Base-by-base conservation (phyloP, 2,329 filamentous ascomycete genomes). In the Bimuria novae-zelandiae region DNA sequence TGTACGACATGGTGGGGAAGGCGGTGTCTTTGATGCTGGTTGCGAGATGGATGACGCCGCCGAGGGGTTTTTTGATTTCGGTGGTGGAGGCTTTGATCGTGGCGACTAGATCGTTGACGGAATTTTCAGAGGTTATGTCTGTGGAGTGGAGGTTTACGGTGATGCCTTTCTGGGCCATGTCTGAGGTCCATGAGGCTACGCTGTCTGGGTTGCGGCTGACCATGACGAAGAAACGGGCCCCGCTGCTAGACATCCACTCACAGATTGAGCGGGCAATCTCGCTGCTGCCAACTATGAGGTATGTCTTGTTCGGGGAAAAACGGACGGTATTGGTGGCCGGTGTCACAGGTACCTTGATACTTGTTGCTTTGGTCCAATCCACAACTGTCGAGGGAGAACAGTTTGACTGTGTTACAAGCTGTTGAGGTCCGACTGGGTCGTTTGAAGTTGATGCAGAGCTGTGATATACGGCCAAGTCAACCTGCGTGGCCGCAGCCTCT, bases 181-280 rank as follows among this genome's bases (percentile, higher is more conserved):
- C n/a, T 22, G 29, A 41, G 36, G 53, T 16, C 58, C 59, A 48
- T 10, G 23, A 32, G 17, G 44, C 21, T 12, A 74, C 62, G 4
- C 74, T 48, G 12, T 68, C 57, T 7, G 75, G 69, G 12, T 65
- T 70, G 1, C 78, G 72, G 40, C 75, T 78, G 0, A 74, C 69
- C 6, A 81, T 35, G 6, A 60, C 40, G 14, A 62, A 35, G 32
- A 45, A 49, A 11, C 39, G 52, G 4, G 60, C 62, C 4, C 57
- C 61, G 32, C 52, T 44, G 11, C 23, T 37, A 2, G 57, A 21
- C 62, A 65, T 62, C 59, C 59, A 65, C 30, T 53, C 37, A 10
- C 47, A 44, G 3, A 65, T 45, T 3, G 57, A 52, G 10, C 39
- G 54, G 21, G 55, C 61, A 19, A 64, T 44, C 14, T 59, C 62